Conservation (phyloP, 139 green algal genomes). For the Volvox africanus region DNA sequence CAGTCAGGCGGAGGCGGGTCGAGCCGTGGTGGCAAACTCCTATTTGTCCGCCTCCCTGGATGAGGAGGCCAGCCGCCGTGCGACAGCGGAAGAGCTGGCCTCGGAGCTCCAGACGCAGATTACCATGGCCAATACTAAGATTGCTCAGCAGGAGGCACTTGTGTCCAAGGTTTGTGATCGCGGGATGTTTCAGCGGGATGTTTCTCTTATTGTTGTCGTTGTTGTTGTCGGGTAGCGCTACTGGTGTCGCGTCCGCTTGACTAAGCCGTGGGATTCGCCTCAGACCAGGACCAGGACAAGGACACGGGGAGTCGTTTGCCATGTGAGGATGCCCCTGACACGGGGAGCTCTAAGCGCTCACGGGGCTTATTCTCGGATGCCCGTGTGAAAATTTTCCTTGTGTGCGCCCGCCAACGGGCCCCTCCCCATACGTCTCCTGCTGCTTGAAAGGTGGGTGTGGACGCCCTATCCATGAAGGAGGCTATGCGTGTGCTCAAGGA, state of each 20-base stretch:
- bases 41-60: not conserved
- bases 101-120: slow-evolving; percentile 37
- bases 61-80: not conserved
- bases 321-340: too few relatives aligned
- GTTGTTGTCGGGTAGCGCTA: too few relatives aligned
- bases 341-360: too few relatives aligned
- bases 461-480: slow-evolving; percentile 55
- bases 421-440: not conserved
- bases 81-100: slow-evolving; percentile 38
- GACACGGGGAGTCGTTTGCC: not conserved
- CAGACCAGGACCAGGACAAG: not conserved
- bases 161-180: slow-evolving; percentile 50
- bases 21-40: slow-evolving; percentile 3
- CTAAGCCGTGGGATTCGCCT: too few relatives aligned
- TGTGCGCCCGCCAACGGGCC: not conserved
- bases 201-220: too few relatives aligned
- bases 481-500: slow-evolving; percentile 67
- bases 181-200: too few relatives aligned
- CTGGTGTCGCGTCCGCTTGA: too few relatives aligned
- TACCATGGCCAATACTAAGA: slow-evolving; percentile 1
- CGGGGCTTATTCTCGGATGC: too few relatives aligned
- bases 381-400: too few relatives aligned
- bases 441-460: slow-evolving; percentile 38
- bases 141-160: slow-evolving; percentile 55
- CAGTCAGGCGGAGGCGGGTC: slow-evolving; percentile 29